A percentile compares a stretch with the other conserved stretches of the same genome.
Evolutionary conservation across 2,329 filamentous ascomycete species (phyloP).

Genomic region (Trichoderma afroharzianum): DNA sequence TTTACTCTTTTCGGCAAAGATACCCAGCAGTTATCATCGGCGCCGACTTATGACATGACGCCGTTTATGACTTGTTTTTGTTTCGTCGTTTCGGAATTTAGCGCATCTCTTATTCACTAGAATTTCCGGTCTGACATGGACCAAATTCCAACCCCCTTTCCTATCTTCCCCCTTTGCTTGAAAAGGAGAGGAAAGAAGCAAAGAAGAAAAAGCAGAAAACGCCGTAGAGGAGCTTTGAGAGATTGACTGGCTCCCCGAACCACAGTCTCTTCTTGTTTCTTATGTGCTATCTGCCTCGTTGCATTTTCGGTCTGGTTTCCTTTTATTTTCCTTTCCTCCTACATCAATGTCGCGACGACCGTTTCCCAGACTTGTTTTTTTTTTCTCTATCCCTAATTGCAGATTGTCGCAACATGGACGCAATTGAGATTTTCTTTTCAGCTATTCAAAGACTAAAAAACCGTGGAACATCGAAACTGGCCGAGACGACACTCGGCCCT

Average conservation of each 20-base stretch:
- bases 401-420: not conserved
- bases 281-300: not conserved
- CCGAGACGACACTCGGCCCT: not conserved
- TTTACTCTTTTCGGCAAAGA: slow-evolving; percentile 14
- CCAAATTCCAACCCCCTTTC: not conserved
- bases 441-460: not conserved
- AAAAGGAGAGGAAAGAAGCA: not conserved
- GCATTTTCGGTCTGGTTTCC: slow-evolving; percentile 1
- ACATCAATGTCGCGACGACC: slow-evolving; percentile 10
- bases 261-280: not conserved
- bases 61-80: slow-evolving; percentile 30
- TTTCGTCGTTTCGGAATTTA: slow-evolving; percentile 15
- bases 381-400: not conserved
- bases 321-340: not conserved
- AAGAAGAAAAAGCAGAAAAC: not conserved
- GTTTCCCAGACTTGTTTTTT: not conserved
- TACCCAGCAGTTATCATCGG: slow-evolving; percentile 19
- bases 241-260: not conserved
- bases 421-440: not conserved
- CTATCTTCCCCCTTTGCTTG: not conserved
- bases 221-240: not conserved
- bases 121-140: not conserved
- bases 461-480: not conserved
- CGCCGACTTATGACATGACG: slow-evolving; percentile 33
- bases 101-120: slow-evolving; percentile 9